phyloP scores from a whole-genome alignment of 176 grass and related monocot genomes.

The Bolboschoenus planiculmis region DNA sequence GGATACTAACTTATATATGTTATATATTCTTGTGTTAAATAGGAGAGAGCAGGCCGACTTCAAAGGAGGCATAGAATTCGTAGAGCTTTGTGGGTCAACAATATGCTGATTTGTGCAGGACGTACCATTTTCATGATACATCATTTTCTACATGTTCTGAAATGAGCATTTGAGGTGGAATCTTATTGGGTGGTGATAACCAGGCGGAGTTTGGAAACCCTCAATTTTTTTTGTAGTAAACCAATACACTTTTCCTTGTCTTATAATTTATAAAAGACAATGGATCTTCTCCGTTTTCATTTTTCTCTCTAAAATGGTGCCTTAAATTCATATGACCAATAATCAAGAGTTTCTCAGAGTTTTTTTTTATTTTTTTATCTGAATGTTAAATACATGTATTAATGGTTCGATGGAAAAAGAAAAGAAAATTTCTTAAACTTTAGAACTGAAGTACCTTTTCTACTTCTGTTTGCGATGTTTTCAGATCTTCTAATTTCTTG shows the following conservation, averaged over 20 bases:
- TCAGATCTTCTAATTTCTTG: conserved; percentile 9
- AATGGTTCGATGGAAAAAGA: not conserved
- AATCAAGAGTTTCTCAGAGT: conserved; percentile 19
- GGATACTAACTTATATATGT: not conserved
- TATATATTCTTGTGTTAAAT: not conserved
- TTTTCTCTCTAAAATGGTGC: not conserved
- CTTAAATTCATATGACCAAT: not conserved
- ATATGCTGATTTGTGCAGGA: not conserved
- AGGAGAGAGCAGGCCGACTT: not conserved
- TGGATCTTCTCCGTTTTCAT: not conserved
- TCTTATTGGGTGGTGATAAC: not conserved
- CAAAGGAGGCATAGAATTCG: not conserved
- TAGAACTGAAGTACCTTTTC: conserved; percentile 15
- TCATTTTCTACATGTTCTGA: not conserved
- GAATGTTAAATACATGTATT: not conserved
- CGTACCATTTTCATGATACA: not conserved
- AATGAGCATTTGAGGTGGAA: not conserved
- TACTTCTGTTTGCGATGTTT: conserved; percentile 6
- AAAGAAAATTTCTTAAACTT: not conserved
- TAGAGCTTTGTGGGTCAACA: not conserved
- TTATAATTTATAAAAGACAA: too few relatives aligned
- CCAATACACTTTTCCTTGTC: too few relatives aligned
- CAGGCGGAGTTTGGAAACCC: not conserved
- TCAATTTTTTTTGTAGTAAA: not conserved
- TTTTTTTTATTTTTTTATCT: not conserved